Evolutionary conservation across 2,329 filamentous ascomycete genomes (phyloP).

Genomic region (Orbilia javanica): DNA sequence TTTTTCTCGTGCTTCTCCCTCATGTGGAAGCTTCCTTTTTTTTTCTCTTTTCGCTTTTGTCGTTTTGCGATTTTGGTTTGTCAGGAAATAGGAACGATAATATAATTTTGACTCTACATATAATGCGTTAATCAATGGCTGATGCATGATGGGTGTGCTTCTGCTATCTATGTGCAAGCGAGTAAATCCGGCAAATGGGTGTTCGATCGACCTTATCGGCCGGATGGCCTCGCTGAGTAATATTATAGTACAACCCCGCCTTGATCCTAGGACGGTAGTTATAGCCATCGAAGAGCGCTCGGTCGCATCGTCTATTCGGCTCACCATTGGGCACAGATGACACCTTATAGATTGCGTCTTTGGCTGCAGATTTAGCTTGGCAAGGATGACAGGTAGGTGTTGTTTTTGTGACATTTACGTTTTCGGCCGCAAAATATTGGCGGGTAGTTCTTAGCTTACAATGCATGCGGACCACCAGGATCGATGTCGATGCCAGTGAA

Average conservation of each 20-base stretch:
- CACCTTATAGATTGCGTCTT: neutral
- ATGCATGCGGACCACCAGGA: too few species aligned
- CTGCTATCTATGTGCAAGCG: neutral
- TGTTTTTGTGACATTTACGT: constrained; percentile 17
- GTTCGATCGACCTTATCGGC: neutral
- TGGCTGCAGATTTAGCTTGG: neutral
- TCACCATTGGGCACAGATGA: constrained; percentile 13
- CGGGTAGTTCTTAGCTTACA: neutral
- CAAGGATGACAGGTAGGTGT: neutral
- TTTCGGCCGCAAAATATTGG: too few species aligned
- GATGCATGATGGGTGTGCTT: neutral
- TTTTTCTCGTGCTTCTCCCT: neutral
- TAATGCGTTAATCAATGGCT: neutral
- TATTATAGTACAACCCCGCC: neutral
- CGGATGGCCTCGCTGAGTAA: neutral
- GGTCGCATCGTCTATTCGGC: neutral
- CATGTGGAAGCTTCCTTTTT: neutral
- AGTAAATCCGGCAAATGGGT: neutral
- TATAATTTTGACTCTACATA: too few species aligned
- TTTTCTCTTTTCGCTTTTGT: neutral
- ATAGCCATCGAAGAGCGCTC: neutral
- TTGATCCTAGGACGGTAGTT: neutral
- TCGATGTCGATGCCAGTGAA: neutral
- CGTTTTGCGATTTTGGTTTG: neutral
- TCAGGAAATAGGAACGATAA: neutral